Evolutionary conservation across 2,329 filamentous ascomycete genomes (phyloP), one percentile per base, ranked within the genome.

Genomic region (Cladophialophora bantiana): DNA sequence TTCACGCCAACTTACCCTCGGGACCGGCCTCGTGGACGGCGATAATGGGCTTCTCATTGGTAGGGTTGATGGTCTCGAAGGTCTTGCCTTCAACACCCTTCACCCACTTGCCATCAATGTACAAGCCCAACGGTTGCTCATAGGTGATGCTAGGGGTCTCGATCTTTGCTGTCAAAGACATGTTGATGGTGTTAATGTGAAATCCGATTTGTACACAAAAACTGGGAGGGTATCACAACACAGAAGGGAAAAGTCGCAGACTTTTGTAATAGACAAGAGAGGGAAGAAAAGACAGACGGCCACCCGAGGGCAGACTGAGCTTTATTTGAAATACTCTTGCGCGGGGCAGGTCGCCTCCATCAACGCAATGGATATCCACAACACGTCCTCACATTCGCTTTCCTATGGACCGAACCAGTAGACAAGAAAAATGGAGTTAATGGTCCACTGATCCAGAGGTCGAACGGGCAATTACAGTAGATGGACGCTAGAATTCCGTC

Each of bases 61-160:
- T 77, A 67, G 93, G 93, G 86, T 96, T 96, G 85, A 95, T 90
- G 79, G 93, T 91, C 82, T 97, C 93, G 77, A 97, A 95, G 73
- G 90, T 93, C 86, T 92, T 90, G 83, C 93, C 93, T 74, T 96
- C 92, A 70, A 90, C 89, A 78, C 88, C 85, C 80, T 90, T 88
- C 71, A 96, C 88, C 83, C 90, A 97, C 81, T 97, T 90, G 80
- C 94, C 94, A 87, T 95, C 94, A 65, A 76, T 77, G 76, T 75
- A 80, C 75, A 80, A 71, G 70, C 79, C 79, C 13, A 77, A 72
- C 10, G 79, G 79, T 73, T 80, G 79, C 68, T 80, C 79, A 62
- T 80, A 80, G 65, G 77, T 78, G 73, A 77, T 69, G 67, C 73
- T 75, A 57, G 78, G 78, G 57, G 78, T 79, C 70, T 76, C 73